Evolutionary conservation across 2,329 filamentous ascomycete genomes (phyloP), one percentile per base, ranked within the genome.

Genomic region (Scedosporium aurantiacum): DNA sequence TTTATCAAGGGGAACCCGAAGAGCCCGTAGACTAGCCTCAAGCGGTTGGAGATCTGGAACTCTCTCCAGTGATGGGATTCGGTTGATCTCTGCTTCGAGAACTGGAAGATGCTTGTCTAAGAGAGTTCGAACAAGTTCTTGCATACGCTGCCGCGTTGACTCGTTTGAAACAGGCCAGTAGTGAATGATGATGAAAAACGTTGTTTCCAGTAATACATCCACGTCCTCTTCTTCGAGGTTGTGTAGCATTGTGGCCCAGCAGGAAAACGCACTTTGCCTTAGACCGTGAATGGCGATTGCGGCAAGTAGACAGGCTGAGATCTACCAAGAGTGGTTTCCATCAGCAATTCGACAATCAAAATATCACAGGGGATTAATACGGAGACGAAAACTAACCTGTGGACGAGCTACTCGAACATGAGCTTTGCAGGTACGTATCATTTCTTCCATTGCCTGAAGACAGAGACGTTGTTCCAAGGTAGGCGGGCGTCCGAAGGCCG

Each of bases 281-380:
- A 99, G 79, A 56, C 87, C 82, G 54, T 86, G 80, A 58, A 89
- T 83, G 16, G 88, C 81, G 63, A 97, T 82, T 0, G 91, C 91
- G 23, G 91, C 91, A 64, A 96, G 85, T 12, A 99, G 78, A 70
- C 90, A 97, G n/a, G 93, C 91, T 66, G 91, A 91, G 61, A 97
- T 93, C 86, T 93, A 68, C 32, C 32, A 37, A 37, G 32, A 37
- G 32, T 37, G 32, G 32, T 14, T 14, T 12, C 14, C 32, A 37
- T 37, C 10, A 37, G 32, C 7, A 37, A 57, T 21, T 40, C 7
- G 14, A 27, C n/a, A 23, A 21, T 21, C 10, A 57, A 18, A 64
- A 57, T n/a, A 62, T 25, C 37, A 16, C 43, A 32, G 3, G 45
- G 1, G 45, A 5, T 57, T 8, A 1, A 14, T 8, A 43, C 18